Percentiles rank a stretch among this genome's conserved stretches.
phyloP scores from a whole-genome alignment of 768 basidiomycete species.

The Amanita polypyramis region DNA sequence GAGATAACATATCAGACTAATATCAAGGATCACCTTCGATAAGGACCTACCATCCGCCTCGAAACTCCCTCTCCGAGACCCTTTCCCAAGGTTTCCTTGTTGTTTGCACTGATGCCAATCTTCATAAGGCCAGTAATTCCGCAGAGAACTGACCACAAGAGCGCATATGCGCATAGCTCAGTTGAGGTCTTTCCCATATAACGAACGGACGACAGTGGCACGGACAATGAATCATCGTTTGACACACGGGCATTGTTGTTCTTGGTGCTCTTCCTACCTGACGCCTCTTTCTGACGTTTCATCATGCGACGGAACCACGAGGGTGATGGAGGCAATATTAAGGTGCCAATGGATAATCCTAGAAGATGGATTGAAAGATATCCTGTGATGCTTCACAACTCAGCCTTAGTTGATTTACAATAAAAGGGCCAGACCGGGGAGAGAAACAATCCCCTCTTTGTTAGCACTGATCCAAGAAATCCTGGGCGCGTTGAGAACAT shows the following conservation, averaged over 20 bases:
- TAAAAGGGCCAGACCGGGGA: conserved; percentile 38
- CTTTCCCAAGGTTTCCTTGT: conserved; percentile 13
- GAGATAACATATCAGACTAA: neutral
- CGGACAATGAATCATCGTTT: neutral
- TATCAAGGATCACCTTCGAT: neutral
- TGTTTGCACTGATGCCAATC: conserved; percentile 25
- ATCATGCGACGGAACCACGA: conserved; percentile 56
- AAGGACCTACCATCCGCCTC: conserved; percentile 30
- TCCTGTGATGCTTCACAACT: conserved; percentile 30
- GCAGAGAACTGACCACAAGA: conserved; percentile 69
- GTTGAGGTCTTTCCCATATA: conserved; percentile 66
- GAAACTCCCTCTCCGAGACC: conserved; percentile 20
- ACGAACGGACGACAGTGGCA: conserved; percentile 25
- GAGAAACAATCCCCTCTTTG: conserved; percentile 85
- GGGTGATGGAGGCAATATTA: conserved; percentile 71
- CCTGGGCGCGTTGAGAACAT: conserved; percentile 58
- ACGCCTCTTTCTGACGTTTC: conserved; percentile 13
- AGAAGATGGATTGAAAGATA: conserved; percentile 87
- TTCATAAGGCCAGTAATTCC: conserved; percentile 24
- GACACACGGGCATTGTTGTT: conserved; percentile 13
- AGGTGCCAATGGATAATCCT: conserved; percentile 72
- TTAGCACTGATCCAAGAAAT: conserved; percentile 61
- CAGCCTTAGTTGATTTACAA: neutral
- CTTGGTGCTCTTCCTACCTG: conserved; percentile 9
- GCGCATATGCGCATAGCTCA: conserved; percentile 66